Conservation (phyloP, 495 filamentous ascomycete species). For the Tetracladium setigerum region DNA sequence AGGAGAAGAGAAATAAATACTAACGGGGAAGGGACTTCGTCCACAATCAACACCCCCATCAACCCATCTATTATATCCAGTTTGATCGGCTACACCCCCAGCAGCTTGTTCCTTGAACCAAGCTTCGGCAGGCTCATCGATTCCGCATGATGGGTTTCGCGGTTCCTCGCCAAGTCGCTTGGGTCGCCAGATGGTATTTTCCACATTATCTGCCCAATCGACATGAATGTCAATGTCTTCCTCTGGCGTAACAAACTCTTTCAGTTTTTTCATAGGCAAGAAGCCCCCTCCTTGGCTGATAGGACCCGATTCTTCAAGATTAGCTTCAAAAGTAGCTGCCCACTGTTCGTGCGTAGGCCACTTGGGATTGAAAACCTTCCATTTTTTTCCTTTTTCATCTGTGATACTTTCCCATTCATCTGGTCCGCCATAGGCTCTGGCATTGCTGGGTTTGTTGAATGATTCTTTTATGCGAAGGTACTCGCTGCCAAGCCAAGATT, state of each 20-base stretch:
- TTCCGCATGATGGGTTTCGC: not conserved
- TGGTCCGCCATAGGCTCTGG: not conserved
- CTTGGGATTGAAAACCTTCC: too few species aligned
- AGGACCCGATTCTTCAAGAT: not conserved
- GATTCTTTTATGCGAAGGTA: conserved; percentile 1
- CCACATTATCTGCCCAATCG: conserved; percentile 2
- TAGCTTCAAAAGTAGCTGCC: too few species aligned
- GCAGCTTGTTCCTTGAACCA: conserved; percentile 1
- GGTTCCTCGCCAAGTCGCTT: conserved; percentile 12
- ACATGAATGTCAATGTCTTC: not conserved
- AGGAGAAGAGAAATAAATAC: not conserved
- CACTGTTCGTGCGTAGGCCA: too few species aligned
- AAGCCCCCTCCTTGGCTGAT: conserved; percentile 7
- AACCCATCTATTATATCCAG: not conserved
- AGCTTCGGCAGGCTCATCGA: conserved; percentile 9
- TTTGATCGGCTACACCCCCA: not conserved
- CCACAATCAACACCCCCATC: conserved; percentile 21
- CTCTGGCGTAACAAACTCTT: conserved; percentile 6
- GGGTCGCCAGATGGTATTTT: conserved; percentile 16
- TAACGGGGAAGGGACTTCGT: conserved; percentile 15
- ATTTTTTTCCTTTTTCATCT: not conserved
- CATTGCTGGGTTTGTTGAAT: not conserved
- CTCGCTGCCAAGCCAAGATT: conserved; percentile 5
- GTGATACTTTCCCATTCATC: not conserved
- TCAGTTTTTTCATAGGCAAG: conserved; percentile 6